phyloP scores from a whole-genome alignment of 495 filamentous ascomycete species.

The Cudoniella acicularis region DNA sequence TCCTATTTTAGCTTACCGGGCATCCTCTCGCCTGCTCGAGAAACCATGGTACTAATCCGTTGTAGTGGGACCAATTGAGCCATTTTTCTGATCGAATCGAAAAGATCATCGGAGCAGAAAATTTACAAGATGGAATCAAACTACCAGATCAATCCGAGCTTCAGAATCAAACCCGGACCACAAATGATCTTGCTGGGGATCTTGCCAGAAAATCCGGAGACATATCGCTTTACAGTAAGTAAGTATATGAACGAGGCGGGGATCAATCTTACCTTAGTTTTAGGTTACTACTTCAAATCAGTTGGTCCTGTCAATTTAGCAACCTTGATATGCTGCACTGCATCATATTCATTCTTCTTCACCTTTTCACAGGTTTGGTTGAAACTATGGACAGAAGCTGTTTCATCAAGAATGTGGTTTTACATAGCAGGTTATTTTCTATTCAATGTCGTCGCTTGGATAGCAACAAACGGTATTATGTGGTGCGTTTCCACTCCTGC shows the following conservation, averaged over 20 bases:
- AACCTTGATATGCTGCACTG: constrained; percentile 33
- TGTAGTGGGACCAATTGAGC: background rate
- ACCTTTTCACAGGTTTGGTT: constrained; percentile 32
- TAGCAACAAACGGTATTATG: constrained; percentile 10
- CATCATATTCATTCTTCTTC: constrained; percentile 29
- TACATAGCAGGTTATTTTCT: constrained; percentile 17
- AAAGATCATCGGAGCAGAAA: background rate
- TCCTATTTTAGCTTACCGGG: too few relatives aligned
- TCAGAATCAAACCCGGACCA: constrained; percentile 1
- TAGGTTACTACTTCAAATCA: constrained; percentile 53
- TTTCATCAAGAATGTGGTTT: constrained; percentile 20
- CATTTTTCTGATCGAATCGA: background rate
- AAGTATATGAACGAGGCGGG: too few relatives aligned
- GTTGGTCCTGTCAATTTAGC: constrained; percentile 45
- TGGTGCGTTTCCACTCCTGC: constrained; percentile 14
- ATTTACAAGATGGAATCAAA: constrained; percentile 3
- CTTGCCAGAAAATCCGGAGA: constrained; percentile 44
- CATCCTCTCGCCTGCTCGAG: too few relatives aligned
- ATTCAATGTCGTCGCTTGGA: constrained; percentile 44
- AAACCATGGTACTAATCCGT: too few relatives aligned
- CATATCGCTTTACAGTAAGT: constrained; percentile 45
- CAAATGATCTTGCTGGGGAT: constrained; percentile 21
- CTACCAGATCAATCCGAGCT: background rate
- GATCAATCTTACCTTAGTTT: constrained; percentile 9
- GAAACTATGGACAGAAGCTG: constrained; percentile 30